Conservation (phyloP, 768 basidiomycete genomes). For the Pisolithus tinctorius region DNA sequence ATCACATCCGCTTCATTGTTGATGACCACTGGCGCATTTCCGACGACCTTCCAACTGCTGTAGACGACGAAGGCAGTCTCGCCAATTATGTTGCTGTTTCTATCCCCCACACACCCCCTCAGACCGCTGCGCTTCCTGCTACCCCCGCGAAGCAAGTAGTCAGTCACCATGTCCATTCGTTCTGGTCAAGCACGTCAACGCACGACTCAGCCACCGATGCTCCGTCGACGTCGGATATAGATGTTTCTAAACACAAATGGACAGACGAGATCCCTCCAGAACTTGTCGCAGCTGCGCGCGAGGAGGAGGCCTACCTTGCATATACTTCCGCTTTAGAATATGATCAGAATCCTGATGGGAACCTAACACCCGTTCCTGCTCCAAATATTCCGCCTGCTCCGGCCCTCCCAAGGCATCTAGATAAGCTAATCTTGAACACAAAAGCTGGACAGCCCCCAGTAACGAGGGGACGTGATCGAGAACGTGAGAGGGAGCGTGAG, state of each 20-base stretch:
- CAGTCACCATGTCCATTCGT: constrained; percentile 30
- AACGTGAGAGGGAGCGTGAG: constrained; percentile 29
- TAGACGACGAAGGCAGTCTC: constrained; percentile 89
- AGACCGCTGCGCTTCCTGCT: constrained; percentile 29
- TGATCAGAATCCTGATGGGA: constrained; percentile 33
- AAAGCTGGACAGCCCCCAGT: constrained; percentile 28
- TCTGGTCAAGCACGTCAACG: constrained; percentile 37
- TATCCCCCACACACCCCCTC: constrained; percentile 28
- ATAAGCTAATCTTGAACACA: constrained; percentile 86
- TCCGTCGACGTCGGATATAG: constrained; percentile 23
- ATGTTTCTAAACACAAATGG: constrained; percentile 45
- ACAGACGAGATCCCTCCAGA: constrained; percentile 72
- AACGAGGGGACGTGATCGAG: constrained; percentile 27
- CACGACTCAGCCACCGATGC: constrained; percentile 24
- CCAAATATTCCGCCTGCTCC: constrained; percentile 88
- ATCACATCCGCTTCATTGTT: constrained; percentile 92
- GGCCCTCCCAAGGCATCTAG: constrained; percentile 80
- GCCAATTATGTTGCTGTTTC: constrained; percentile 81
- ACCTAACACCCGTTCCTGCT: constrained; percentile 39
- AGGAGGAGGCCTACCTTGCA: constrained; percentile 74
- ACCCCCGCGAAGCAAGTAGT: constrained; percentile 20
- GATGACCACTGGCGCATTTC: constrained; percentile 82
- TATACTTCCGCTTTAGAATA: constrained; percentile 26
- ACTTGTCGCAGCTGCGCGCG: constrained; percentile 70
- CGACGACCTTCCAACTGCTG: constrained; percentile 76